Base-by-base conservation (phyloP, 331 rosid genomes). In the Telfairia occidentalis region DNA sequence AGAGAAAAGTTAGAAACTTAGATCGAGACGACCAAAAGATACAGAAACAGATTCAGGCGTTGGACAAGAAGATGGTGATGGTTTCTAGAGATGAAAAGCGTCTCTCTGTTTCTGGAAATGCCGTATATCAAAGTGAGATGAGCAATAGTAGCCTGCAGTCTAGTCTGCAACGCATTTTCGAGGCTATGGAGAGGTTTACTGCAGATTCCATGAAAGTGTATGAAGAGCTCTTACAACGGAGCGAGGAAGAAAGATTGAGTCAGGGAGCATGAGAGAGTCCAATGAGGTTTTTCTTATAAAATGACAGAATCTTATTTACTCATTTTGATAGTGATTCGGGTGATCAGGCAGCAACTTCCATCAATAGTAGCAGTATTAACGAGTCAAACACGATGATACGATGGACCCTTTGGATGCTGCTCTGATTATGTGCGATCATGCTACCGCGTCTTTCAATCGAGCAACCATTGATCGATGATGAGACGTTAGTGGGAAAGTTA, bases 121-220 rank as follows among this genome's bases (percentile, higher is more conserved):
- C 86, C 42, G 85, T 88, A 50, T 86, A 81, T 79, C 96, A 78
- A 59, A 84, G 89, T 63, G 92, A 87, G 78, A 84, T 87, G 70
- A 86, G 91, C 84, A 85, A 46, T 82, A 55, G 71, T 74, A 85
- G 86, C 65, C 82, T 95, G 55, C 94, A 90, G 71, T 92, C 86
- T 54, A 76, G 94, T 79, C 83, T 95, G 86, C 97, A 85, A 81
- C 84, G 86, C 34, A 87, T 92, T 79, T 92, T 95, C 61, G 97
- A 95, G 87, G 90, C 97, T 66, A 90, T 95, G 96, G 97, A 95
- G 84, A 95, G 83, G 81, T 95, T 95, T 82, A 86, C 89, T 0
- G 85, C 84, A 4, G 82, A 77, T 59, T 87, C 92, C 38, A 82
- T 77, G 74, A 86, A 55, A 83, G 88, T 85, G 57, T 92, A 92